Conservation (phyloP, 1,139 yeast genomes). For the Pichia cactophila region DNA sequence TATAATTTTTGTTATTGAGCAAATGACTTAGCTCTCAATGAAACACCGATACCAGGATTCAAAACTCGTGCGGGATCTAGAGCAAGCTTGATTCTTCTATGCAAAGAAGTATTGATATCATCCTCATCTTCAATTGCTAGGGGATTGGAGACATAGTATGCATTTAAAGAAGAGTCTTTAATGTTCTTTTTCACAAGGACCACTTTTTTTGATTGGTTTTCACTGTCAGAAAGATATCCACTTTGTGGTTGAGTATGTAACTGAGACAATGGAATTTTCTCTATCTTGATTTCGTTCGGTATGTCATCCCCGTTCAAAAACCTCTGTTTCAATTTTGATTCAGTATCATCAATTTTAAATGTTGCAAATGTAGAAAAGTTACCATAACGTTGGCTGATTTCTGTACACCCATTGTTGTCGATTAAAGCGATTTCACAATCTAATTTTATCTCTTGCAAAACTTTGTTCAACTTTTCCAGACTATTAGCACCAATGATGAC, state of each 20-base stretch:
- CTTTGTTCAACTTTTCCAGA: conserved; percentile 11
- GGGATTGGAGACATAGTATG: conserved; percentile 4
- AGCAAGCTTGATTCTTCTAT: conserved; percentile 11
- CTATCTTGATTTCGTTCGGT: conserved; percentile 1
- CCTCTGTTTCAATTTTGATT: conserved; percentile 5
- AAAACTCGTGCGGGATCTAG: conserved; percentile 9
- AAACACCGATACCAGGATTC: conserved; percentile 1
- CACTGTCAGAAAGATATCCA: conserved; percentile 1
- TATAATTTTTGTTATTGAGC: too few relatives aligned
- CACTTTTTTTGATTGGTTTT: not conserved
- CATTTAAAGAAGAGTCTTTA: not conserved
- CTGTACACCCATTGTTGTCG: conserved; percentile 14
- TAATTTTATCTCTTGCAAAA: conserved; percentile 8
- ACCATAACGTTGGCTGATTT: conserved; percentile 12
- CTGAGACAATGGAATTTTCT: not conserved
- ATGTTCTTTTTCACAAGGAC: conserved; percentile 4
- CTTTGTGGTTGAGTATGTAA: not conserved
- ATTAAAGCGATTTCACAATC: conserved; percentile 13
- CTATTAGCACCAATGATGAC: conserved; percentile 18
- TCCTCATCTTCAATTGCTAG: not conserved
- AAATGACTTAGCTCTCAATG: not conserved
- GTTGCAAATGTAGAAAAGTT: conserved; percentile 15
- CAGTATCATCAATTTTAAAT: conserved; percentile 8
- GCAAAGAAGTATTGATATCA: not conserved
- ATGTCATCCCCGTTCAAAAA: conserved; percentile 4